Base-by-base conservation (phyloP, 2,329 filamentous ascomycete genomes). In the Cadophora luteo-olivacea region DNA sequence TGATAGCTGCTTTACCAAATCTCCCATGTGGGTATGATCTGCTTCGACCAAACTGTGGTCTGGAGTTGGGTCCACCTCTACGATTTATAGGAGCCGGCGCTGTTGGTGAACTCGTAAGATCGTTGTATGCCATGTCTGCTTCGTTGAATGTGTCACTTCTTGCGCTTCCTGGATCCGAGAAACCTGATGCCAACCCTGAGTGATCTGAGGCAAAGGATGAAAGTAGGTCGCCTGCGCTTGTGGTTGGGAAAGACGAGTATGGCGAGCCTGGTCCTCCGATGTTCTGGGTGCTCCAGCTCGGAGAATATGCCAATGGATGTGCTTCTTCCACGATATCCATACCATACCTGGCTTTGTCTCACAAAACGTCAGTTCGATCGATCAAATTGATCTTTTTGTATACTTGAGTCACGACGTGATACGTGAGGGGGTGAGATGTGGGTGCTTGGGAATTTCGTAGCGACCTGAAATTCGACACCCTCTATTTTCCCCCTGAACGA, bases 11-110 rank as follows among this genome's bases (percentile, higher is more conserved):
- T 51, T 48, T 48, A 71, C 69, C 67, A 45, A 54, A 62, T 51
- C 57, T 64, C 36, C 68, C 64, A 41, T 71, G 55, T 3, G 69
- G 68, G n/a, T 67, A 66, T 14, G 71, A 73, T 51, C 69, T 69
- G 38, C 69, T 71, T 63, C 71, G 60, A 8, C 51, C 65, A n/a
- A 70, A 67, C 29, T 67, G 58, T 24, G 71, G 71, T n/a, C 68
- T 60, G 16, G 61, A 36, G n/a, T 25, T 65, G 24, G 48, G 25
- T 12, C 9, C 48, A 4, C 49, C 52, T 54, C 63, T 38, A 25
- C 38, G 36, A 48, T 12, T 49, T 8, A 32, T 48, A n/a, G 65
- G 36, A 57, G 32, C 25, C 25, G 68, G n/a, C 4, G 29, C 38
- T 11, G 66, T 48, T 4, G 63, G 61, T 1, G 60, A 25, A 24